Evolutionary conservation across 148 eudicot genomes (phyloP).

Genomic region (Tetragonia tetragonoides): DNA sequence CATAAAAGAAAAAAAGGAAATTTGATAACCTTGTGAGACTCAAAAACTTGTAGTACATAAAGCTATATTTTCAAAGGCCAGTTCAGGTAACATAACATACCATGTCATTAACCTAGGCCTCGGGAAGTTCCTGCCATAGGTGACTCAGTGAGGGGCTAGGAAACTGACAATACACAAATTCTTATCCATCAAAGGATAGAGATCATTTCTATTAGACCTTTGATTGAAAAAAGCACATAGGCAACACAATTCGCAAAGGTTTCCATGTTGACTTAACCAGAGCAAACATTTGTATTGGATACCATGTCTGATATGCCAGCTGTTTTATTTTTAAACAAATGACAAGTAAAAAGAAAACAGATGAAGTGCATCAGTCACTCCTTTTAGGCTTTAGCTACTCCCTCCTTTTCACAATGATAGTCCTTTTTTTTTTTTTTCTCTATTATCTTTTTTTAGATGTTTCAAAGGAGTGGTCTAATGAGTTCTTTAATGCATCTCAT

Average conservation of each 20-base stretch:
- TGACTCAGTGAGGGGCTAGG: neutral
- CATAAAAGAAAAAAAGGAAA: neutral
- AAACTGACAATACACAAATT: too few relatives aligned
- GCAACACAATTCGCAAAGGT: neutral
- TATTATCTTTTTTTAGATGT: too few relatives aligned
- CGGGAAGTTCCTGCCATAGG: neutral
- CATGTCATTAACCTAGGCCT: neutral
- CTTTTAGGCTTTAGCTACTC: too few relatives aligned
- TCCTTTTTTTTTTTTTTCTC: too few relatives aligned
- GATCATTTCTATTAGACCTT: neutral
- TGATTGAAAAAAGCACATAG: neutral
- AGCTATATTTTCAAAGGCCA: neutral
- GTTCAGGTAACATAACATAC: neutral
- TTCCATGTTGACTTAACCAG: neutral
- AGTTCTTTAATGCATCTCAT: too few relatives aligned
- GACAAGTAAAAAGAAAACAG: too few relatives aligned
- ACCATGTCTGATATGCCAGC: too few relatives aligned
- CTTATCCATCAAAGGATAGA: neutral
- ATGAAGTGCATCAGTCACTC: too few relatives aligned
- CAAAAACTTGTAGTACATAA: neutral
- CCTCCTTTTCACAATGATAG: too few relatives aligned
- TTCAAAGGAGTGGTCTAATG: too few relatives aligned
- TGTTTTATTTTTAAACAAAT: too few relatives aligned
- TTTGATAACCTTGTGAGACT: neutral
- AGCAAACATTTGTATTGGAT: too few relatives aligned